These are phyloP conservation scores for Boletus insuetus DNA, from an alignment of 768 basidiomycete species.

Conservation along the genomic window DNA sequence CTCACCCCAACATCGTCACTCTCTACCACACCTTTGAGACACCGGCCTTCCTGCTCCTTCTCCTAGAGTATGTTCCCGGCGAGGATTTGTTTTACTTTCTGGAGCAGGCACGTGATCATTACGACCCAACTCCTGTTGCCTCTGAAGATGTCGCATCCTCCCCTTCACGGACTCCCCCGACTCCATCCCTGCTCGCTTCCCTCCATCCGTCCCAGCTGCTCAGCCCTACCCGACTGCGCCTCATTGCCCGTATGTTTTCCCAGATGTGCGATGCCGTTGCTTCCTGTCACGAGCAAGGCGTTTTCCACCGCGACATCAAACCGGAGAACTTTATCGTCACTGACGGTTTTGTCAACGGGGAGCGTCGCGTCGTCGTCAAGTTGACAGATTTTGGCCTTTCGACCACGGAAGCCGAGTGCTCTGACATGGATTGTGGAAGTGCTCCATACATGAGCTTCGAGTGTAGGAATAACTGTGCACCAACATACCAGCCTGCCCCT, in stretches of 20 bases:
- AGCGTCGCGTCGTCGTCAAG: constrained; percentile 93
- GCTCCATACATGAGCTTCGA: constrained; percentile 99
- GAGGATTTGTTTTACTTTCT: constrained; percentile 98
- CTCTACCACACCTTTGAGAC: constrained; percentile 94
- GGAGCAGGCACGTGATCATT: constrained; percentile 90
- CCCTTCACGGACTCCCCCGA: constrained; percentile 78
- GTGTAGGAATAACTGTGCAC: constrained; percentile 96
- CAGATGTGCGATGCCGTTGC: constrained; percentile 99
- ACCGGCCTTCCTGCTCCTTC: constrained; percentile 82
- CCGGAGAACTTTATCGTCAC: constrained; percentile 98
- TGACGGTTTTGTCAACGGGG: constrained; percentile 65
- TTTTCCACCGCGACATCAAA: constrained; percentile 98
- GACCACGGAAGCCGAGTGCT: constrained; percentile 82
- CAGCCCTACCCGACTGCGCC: constrained; percentile 80
- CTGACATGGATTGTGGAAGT: constrained; percentile 98
- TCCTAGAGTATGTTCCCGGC: constrained; percentile 94
- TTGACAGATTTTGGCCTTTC: constrained; percentile 95
- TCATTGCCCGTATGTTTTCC: constrained; percentile 95
- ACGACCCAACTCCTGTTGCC: constrained; percentile 47
- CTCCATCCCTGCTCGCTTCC: constrained; percentile 86
- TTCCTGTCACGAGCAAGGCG: constrained; percentile 84
- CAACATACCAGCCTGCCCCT: constrained; percentile 89
- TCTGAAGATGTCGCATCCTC: constrained; percentile 15
- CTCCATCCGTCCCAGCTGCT: constrained; percentile 78
- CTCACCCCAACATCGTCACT: constrained; percentile 93